Evolutionary conservation across 495 filamentous ascomycete genomes (phyloP).

Genomic region (Haplographium delicatum): DNA sequence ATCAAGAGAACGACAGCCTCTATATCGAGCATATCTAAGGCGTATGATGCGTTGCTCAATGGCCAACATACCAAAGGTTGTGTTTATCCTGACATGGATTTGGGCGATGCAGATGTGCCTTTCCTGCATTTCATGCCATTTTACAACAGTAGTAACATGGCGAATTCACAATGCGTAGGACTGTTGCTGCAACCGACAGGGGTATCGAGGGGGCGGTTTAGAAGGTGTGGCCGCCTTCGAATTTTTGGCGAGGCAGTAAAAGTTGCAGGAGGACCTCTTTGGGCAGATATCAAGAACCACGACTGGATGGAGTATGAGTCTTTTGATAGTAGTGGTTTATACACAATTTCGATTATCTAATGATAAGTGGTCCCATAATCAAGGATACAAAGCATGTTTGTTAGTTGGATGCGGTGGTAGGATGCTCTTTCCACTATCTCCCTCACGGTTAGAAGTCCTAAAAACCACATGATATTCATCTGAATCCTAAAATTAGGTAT

Average conservation of each 20-base stretch:
- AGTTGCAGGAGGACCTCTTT: neutral
- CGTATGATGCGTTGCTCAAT: constrained; percentile 1
- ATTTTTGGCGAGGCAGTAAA: neutral
- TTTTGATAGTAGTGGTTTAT: neutral
- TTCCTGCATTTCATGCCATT: neutral
- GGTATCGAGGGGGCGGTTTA: neutral
- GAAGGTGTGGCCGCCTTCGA: neutral
- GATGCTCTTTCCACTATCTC: neutral
- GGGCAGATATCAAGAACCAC: neutral
- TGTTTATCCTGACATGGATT: neutral
- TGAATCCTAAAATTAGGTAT: neutral
- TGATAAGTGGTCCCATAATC: neutral
- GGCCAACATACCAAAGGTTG: neutral
- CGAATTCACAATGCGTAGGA: neutral
- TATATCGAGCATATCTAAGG: neutral
- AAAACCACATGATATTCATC: neutral
- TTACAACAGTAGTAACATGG: neutral
- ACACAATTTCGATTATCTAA: neutral
- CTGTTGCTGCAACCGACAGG: neutral
- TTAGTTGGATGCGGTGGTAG: neutral
- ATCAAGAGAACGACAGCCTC: neutral
- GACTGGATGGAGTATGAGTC: constrained; percentile 1
- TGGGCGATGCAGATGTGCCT: constrained; percentile 1
- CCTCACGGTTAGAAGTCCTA: neutral
- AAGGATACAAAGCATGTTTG: neutral